Evolutionary conservation across 495 filamentous ascomycete genomes (phyloP).

Genomic region (Trichoderma orchidacearum): DNA sequence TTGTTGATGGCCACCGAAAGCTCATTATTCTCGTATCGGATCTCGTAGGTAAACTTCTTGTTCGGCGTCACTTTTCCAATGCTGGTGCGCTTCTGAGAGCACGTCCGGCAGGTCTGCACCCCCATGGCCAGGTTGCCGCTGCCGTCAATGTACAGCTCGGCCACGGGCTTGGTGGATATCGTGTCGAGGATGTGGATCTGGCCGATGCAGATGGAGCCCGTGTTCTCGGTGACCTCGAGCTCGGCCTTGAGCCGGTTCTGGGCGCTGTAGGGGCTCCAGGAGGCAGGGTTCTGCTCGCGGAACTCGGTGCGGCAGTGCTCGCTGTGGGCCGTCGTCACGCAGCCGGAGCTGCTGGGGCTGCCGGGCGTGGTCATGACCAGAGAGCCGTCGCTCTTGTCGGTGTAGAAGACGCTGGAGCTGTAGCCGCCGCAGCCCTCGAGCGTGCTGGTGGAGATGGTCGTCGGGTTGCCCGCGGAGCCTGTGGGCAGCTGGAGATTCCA

Average conservation of each 20-base stretch:
- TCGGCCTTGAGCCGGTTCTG: constrained; percentile 13
- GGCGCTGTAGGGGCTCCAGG: constrained; percentile 19
- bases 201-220: constrained; percentile 21
- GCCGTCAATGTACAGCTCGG: constrained; percentile 20
- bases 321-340: constrained; percentile 21
- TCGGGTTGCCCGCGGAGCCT: constrained; percentile 12
- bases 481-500: constrained; percentile 25
- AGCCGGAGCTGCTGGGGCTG: constrained; percentile 13
- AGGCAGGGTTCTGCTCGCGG: constrained; percentile 15
- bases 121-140: constrained; percentile 18
- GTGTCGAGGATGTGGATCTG: constrained; percentile 21
- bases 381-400: constrained; percentile 13
- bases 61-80: constrained; percentile 15
- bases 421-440: constrained; percentile 21
- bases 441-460: constrained; percentile 11
- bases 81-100: constrained; percentile 11
- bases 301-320: constrained; percentile 29
- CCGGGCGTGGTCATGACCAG: constrained; percentile 23
- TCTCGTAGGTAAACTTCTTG: constrained; percentile 18
- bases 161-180: constrained; percentile 19
- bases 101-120: constrained; percentile 13
- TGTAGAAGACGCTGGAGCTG: constrained; percentile 20
- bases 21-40: constrained; percentile 15
- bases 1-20: constrained; percentile 19
- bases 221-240: constrained; percentile 12